Conservation (phyloP, 306 rosid genomes). For the Glycyrrhiza uralensis region DNA sequence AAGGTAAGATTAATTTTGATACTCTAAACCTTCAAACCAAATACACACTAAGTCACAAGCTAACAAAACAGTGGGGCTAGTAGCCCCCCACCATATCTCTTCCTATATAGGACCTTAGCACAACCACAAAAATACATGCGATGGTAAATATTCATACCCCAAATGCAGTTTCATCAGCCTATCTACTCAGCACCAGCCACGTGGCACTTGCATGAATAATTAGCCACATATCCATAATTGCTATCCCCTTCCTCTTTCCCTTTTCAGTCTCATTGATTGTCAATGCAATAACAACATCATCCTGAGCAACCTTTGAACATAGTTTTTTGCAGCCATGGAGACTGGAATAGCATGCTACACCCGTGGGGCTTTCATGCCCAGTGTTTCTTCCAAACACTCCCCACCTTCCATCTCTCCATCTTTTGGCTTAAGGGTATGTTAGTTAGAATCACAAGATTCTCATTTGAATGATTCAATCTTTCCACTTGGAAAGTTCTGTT, state of each 20-base stretch:
- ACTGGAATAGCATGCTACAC: slow-evolving; percentile 66
- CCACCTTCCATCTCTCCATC: slow-evolving; percentile 62
- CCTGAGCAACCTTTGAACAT: slow-evolving; percentile 12
- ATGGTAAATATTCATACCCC: slow-evolving; percentile 40
- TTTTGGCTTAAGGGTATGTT: slow-evolving; percentile 57
- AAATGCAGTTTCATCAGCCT: slow-evolving; percentile 30
- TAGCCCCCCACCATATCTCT: slow-evolving; percentile 49
- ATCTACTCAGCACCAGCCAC: slow-evolving; percentile 47
- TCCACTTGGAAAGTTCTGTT: not conserved
- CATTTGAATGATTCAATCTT: not conserved
- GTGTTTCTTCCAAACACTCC: slow-evolving; percentile 58
- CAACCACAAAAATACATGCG: slow-evolving; percentile 68
- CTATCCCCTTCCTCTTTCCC: slow-evolving; percentile 29
- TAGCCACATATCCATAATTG: slow-evolving; percentile 54
- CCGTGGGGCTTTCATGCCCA: slow-evolving; percentile 56
- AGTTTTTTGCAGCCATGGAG: slow-evolving; percentile 53
- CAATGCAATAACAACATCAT: slow-evolving; percentile 26
- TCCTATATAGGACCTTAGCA: slow-evolving; percentile 27
- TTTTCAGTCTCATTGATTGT: slow-evolving; percentile 10
- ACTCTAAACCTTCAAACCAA: no score
- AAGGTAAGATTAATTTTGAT: no score
- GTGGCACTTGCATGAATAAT: slow-evolving; percentile 31
- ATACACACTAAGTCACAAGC: slow-evolving; percentile 27
- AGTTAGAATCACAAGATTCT: not conserved
- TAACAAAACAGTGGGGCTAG: slow-evolving; percentile 26